These are phyloP conservation scores for Phytophthora cryptogea DNA, from an alignment of 352 stramenopile genomes.

Conservation along the genomic window DNA sequence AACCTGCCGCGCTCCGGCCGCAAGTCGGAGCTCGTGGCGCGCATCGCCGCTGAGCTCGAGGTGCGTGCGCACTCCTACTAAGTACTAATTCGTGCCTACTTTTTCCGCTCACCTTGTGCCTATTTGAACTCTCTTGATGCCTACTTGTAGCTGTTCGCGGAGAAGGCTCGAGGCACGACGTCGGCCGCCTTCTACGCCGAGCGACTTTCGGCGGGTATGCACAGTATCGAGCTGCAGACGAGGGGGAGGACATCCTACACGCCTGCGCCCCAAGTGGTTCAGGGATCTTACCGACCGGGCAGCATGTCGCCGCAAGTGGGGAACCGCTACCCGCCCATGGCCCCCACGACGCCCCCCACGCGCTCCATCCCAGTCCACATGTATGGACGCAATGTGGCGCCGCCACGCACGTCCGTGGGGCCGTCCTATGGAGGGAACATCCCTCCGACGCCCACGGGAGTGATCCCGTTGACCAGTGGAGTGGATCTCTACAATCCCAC, in stretches of 20 bases:
- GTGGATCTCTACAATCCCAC: constrained; percentile 44
- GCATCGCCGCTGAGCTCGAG: constrained; percentile 68
- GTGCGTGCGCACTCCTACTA: constrained; percentile 24
- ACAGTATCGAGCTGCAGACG: constrained; percentile 57
- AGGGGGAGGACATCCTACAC: constrained; percentile 11
- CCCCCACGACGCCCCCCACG: constrained; percentile 10
- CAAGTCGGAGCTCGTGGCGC: constrained; percentile 82
- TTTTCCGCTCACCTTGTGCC: constrained; percentile 4
- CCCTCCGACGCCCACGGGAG: constrained; percentile 8
- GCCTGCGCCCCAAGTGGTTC: constrained; percentile 5
- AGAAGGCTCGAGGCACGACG: constrained; percentile 53
- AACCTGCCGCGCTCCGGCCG: constrained; percentile 71
- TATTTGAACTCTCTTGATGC: background rate
- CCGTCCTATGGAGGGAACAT: constrained; percentile 14
- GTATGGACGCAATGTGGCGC: constrained; percentile 14
- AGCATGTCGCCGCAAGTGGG: constrained; percentile 3
- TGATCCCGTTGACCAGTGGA: constrained; percentile 30
- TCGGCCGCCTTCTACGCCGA: constrained; percentile 65
- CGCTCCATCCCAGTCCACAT: constrained; percentile 21
- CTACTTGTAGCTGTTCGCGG: constrained; percentile 44
- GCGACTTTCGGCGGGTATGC: constrained; percentile 45
- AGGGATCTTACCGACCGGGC: constrained; percentile 6
- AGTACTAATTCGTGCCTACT: background rate
- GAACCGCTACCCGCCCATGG: constrained; percentile 11
- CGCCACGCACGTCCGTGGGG: constrained; percentile 1